These are phyloP conservation scores for Primulina tabacum DNA, from an alignment of 257 asterid species.

Conservation along the genomic window DNA sequence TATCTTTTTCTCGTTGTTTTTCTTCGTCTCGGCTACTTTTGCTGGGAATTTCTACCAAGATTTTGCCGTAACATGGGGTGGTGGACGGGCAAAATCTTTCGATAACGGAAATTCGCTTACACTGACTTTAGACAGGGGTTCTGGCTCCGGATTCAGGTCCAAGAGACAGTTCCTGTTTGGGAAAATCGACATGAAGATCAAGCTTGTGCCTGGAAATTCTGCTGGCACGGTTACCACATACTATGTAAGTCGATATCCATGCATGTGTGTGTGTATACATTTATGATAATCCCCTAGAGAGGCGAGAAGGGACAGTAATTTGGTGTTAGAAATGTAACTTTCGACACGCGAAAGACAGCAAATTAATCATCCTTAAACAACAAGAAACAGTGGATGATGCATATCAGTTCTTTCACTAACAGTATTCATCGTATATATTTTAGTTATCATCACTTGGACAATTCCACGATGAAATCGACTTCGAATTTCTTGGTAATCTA, in stretches of 20 bases:
- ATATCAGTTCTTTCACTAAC: neutral
- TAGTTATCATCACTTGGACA: conserved; percentile 48
- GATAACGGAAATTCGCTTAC: conserved; percentile 40
- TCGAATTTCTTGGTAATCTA: conserved; percentile 54
- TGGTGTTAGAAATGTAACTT: too few species aligned
- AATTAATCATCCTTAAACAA: too few species aligned
- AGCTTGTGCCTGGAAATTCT: conserved; percentile 52
- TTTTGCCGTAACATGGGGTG: conserved; percentile 47
- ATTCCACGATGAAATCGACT: conserved; percentile 54
- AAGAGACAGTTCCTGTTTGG: conserved; percentile 44
- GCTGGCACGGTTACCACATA: conserved; percentile 51
- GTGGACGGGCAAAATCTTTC: conserved; percentile 37
- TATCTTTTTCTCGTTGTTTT: conserved; percentile 18
- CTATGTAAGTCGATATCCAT: conserved; percentile 30
- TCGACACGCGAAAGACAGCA: too few species aligned
- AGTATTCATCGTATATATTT: neutral
- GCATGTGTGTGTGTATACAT: neutral
- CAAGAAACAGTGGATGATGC: neutral
- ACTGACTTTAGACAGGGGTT: conserved; percentile 39
- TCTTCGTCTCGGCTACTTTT: conserved; percentile 21
- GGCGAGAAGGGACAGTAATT: too few species aligned
- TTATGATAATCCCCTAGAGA: too few species aligned
- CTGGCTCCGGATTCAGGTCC: conserved; percentile 51
- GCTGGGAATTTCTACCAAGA: conserved; percentile 35
- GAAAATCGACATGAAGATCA: conserved; percentile 45